Percentiles rank a stretch among this genome's conserved stretches.
Evolutionary conservation across 768 basidiomycete genomes (phyloP).

Genomic region (Panaeolus papilionaceus): DNA sequence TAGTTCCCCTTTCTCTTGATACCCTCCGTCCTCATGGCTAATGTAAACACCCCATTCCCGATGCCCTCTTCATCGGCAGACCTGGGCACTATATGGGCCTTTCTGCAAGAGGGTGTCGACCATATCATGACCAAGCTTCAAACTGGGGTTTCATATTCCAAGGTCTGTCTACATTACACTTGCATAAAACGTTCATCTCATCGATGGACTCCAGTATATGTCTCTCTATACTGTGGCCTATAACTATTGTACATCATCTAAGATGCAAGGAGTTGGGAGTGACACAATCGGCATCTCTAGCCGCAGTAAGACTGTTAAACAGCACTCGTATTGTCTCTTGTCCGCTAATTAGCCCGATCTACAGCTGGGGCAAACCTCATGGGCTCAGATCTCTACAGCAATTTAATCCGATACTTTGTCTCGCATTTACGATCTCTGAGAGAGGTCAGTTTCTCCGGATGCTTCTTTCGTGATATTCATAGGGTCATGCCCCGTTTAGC

Average conservation of each 20-base stretch:
- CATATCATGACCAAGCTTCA: conserved; percentile 93
- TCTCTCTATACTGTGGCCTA: conserved; percentile 92
- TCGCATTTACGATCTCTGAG: conserved; percentile 77
- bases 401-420: conserved; percentile 90
- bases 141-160: conserved; percentile 86
- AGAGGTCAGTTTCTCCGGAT: conserved; percentile 36
- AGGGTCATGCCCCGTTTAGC: conserved; percentile 47
- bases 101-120: conserved; percentile 87
- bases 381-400: conserved; percentile 97
- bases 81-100: conserved; percentile 85
- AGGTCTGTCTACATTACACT: conserved; percentile 38
- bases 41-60: conserved; percentile 34
- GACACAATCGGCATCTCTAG: conserved; percentile 61
- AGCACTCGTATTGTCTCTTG: conserved; percentile 3
- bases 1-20: neutral
- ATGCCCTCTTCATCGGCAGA: conserved; percentile 78
- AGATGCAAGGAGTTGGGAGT: conserved; percentile 61
- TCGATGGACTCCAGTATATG: conserved; percentile 65
- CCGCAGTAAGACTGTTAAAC: conserved; percentile 58
- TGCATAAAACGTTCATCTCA: conserved; percentile 18
- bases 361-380: conserved; percentile 92
- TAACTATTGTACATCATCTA: conserved; percentile 95
- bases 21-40: conserved; percentile 6
- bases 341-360: conserved; percentile 40
- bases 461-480: conserved; percentile 21